These are phyloP conservation scores for Thalassiosira profunda DNA, from an alignment of 108 stramenopile species.

Conservation along the genomic window DNA sequence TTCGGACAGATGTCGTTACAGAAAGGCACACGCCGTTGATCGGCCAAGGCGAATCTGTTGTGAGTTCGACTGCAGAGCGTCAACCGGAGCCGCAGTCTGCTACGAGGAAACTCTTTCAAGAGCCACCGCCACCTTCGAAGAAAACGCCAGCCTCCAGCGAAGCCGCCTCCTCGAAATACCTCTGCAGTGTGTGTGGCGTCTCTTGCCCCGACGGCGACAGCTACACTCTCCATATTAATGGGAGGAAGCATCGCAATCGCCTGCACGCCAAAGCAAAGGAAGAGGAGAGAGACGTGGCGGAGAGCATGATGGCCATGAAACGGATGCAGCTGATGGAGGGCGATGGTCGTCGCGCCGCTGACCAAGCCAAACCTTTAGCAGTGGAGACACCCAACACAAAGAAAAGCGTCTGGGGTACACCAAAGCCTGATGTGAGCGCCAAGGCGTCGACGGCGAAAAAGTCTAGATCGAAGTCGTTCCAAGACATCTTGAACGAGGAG, in stretches of 20 bases:
- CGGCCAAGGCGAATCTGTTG: too few species aligned
- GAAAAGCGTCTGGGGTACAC: too few species aligned
- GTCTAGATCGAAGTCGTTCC: constrained; percentile 40
- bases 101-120: neutral
- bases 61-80: too few species aligned
- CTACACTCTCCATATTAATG: constrained; percentile 72
- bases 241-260: constrained; percentile 86
- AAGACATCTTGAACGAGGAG: constrained; percentile 47
- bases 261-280: constrained; percentile 61
- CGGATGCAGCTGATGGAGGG: constrained; percentile 47
- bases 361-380: constrained; percentile 13
- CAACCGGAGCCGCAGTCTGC: too few species aligned
- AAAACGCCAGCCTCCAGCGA: neutral
- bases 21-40: too few species aligned
- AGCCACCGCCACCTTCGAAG: neutral
- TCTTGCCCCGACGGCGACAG: constrained; percentile 71
- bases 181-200: constrained; percentile 66
- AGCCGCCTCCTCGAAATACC: constrained; percentile 14
- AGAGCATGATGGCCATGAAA: constrained; percentile 61
- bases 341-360: constrained; percentile 6
- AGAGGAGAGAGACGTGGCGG: constrained; percentile 64
- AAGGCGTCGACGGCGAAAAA: constrained; percentile 8
- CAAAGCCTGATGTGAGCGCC: too few species aligned
- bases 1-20: too few species aligned
- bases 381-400: too few species aligned